Evolutionary conservation across 164 flowering plant genomes (phyloP), one percentile per base, ranked within the genome.

Genomic region (Stephania yunnanensis): DNA sequence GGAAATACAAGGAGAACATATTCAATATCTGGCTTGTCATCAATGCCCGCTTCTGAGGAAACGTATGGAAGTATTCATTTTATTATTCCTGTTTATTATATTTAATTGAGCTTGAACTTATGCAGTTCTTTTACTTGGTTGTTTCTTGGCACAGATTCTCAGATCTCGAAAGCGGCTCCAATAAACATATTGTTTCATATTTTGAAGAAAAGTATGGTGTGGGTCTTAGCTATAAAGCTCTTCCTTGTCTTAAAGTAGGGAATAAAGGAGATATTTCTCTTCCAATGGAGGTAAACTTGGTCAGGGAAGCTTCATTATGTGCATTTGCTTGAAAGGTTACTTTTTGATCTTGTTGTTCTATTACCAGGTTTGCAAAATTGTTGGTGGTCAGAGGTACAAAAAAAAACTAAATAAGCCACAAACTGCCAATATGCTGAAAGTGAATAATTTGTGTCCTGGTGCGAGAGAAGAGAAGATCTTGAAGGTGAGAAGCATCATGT

Each of bases 181-280:
- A 79, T 88, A 94, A 92, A 76, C 88, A 90, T 70, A 97, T 94
- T 15, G 95, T 94, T 9, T 92, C 89, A 71, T 92, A 94, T 80
- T 94, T 94, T 82, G 82, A 79, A 45, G 97, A 94, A 75, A 94
- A 95, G 0, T 94, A 94, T 84, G 90, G 90, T 3, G 89, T 88
- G 78, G 77, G 45, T 2, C 90, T 94, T 79, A 90, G 88, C 67
- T 95, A 94, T 71, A 84, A 89, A 0, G 89, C 89, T 13, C 89
- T 87, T 89, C 98, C 98, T 25, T 94, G 98, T 78, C 82, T 94
- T 5, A 94, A 90, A 94, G 98, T 94, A 29, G 98, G 98, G 30
- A 94, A 90, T 75, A 85, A 90, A 73, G 86, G 95, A 46, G 92
- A 97, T 52, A 92, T 90, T 77, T 94, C 91, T 81, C 78, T 94